Conservation (phyloP, 2,329 filamentous ascomycete genomes). For the Xylaria sp. region DNA sequence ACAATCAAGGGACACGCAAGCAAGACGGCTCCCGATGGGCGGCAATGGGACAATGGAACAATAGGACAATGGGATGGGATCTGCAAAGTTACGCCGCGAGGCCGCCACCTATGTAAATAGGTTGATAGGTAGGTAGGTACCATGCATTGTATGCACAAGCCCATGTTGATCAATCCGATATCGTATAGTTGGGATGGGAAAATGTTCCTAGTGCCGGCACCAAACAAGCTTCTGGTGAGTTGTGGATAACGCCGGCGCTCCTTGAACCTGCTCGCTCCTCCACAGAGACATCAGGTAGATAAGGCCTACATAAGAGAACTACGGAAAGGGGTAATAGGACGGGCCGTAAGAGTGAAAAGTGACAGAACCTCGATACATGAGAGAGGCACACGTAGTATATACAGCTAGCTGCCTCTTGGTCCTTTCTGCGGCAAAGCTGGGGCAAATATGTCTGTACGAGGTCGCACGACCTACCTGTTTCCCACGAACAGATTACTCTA, state of each 20-base stretch:
- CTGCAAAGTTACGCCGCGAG: slow-evolving; percentile 18
- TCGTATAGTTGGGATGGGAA: slow-evolving; percentile 13
- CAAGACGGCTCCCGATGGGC: slow-evolving; percentile 18
- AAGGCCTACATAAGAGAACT: slow-evolving; percentile 18
- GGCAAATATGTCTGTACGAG: slow-evolving; percentile 8
- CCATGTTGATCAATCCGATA: neutral
- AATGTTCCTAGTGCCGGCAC: slow-evolving; percentile 16
- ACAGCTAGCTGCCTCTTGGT: slow-evolving; percentile 1
- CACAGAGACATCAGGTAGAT: slow-evolving; percentile 2
- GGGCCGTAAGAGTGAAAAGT: slow-evolving; percentile 7
- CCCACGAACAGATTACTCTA: slow-evolving; percentile 16
- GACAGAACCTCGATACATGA: slow-evolving; percentile 28
- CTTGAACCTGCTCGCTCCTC: slow-evolving; percentile 3
- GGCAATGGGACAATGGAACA: slow-evolving; percentile 13
- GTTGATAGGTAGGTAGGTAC: too few relatives aligned
- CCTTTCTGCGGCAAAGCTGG: slow-evolving; percentile 5
- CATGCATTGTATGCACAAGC: slow-evolving; percentile 8
- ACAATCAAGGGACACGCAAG: slow-evolving; percentile 17
- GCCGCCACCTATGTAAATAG: slow-evolving; percentile 27
- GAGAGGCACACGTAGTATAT: slow-evolving; percentile 7
- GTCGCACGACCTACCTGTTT: slow-evolving; percentile 29
- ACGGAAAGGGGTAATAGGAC: neutral
- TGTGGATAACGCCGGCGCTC: slow-evolving; percentile 9
- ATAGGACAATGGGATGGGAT: slow-evolving; percentile 11
- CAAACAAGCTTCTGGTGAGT: slow-evolving; percentile 16